Percentiles rank a stretch among this genome's conserved stretches.
Conservation (phyloP, 495 filamentous ascomycete species). For the Penicillium dipodomyicola region DNA sequence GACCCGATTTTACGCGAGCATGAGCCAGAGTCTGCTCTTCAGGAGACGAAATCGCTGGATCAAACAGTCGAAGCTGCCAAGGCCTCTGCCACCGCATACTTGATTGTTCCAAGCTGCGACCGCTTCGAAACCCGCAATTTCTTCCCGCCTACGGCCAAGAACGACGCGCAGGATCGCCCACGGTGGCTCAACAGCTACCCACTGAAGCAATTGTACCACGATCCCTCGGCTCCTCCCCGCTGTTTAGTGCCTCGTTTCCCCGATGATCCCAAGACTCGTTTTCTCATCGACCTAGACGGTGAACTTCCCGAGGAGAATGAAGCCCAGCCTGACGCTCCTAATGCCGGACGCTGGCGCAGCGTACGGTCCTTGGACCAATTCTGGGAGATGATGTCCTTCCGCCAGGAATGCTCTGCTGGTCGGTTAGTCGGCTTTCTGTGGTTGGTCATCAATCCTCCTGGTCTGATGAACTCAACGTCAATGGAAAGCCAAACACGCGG, state of each 20-base stretch:
- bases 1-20: constrained; percentile 65
- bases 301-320: constrained; percentile 53
- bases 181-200: constrained; percentile 59
- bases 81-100: constrained; percentile 60
- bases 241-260: constrained; percentile 89
- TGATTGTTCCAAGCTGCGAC: constrained; percentile 85
- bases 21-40: constrained; percentile 40
- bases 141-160: constrained; percentile 49
- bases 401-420: constrained; percentile 93
- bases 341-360: constrained; percentile 71
- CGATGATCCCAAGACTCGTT: constrained; percentile 94
- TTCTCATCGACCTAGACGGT: constrained; percentile 83
- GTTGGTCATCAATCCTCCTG: constrained; percentile 69
- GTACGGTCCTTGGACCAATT: constrained; percentile 83
- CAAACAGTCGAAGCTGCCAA: constrained; percentile 37
- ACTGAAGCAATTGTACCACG: constrained; percentile 56
- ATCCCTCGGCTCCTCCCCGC: constrained; percentile 64
- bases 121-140: constrained; percentile 65
- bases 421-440: constrained; percentile 91
- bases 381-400: constrained; percentile 97
- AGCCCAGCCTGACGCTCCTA: constrained; percentile 33
- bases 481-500: constrained; percentile 34
- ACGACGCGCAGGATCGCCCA: constrained; percentile 44
- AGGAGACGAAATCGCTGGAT: constrained; percentile 43
- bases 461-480: constrained; percentile 37